These are phyloP conservation scores for Kwoniella sp. DNA, from an alignment of 768 basidiomycete species.

Conservation along the genomic window DNA sequence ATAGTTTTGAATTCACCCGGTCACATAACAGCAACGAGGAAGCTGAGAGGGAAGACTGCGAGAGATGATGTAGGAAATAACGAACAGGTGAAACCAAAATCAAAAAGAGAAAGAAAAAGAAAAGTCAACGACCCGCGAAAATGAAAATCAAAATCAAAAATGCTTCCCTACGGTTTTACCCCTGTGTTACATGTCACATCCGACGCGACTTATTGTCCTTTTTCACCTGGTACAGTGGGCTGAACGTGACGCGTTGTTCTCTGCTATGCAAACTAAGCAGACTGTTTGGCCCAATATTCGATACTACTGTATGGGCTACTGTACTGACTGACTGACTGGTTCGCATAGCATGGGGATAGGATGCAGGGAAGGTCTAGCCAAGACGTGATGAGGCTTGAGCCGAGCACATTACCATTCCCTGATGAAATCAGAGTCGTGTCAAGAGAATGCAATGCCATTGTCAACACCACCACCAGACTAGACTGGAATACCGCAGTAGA, in stretches of 20 bases:
- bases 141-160: neutral
- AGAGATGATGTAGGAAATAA: neutral
- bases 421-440: no score
- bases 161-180: neutral
- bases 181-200: conserved; percentile 3
- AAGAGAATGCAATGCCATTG: neutral
- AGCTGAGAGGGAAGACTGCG: neutral
- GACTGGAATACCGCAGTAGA: conserved; percentile 4
- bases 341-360: neutral
- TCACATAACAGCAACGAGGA: neutral
- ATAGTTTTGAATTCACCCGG: neutral
- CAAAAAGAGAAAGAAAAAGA: neutral
- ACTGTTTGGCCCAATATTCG: no score
- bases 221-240: neutral
- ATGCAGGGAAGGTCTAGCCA: neutral
- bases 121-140: neutral
- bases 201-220: neutral
- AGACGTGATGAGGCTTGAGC: conserved; percentile 86
- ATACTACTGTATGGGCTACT: neutral
- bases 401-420: conserved; percentile 59
- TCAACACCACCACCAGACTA: conserved; percentile 1
- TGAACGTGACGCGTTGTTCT: conserved; percentile 4
- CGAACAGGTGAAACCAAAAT: neutral
- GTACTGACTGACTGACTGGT: no score
- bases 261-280: no score